phyloP scores from a whole-genome alignment of 1,139 yeast species.

The Saccharomycopsis hybrid region DNA sequence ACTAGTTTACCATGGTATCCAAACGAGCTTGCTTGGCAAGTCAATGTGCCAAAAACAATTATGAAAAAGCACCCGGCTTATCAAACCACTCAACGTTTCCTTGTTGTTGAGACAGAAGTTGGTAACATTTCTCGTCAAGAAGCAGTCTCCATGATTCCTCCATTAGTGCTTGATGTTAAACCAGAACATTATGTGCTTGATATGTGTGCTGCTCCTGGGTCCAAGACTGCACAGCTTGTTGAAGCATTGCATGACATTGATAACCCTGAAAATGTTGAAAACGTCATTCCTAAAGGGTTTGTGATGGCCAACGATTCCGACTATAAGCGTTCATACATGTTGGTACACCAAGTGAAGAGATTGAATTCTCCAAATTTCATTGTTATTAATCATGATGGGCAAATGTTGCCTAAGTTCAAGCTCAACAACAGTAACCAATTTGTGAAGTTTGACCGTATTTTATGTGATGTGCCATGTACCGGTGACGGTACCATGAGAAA shows the following conservation, averaged over 20 bases:
- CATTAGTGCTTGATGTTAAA: slow-evolving; percentile 80
- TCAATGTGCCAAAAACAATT: slow-evolving; percentile 84
- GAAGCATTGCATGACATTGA: slow-evolving; percentile 67
- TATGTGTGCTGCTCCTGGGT: slow-evolving; percentile 99
- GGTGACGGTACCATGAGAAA: slow-evolving; percentile 99
- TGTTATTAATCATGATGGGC: slow-evolving; percentile 98
- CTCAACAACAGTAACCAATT: slow-evolving; percentile 32
- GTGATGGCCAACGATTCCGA: slow-evolving; percentile 97
- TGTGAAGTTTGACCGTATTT: slow-evolving; percentile 79
- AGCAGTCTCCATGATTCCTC: slow-evolving; percentile 99
- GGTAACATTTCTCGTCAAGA: slow-evolving; percentile 98
- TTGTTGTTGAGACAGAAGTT: slow-evolving; percentile 92
- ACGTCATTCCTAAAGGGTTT: slow-evolving; percentile 57
- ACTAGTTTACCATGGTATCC: slow-evolving; percentile 81
- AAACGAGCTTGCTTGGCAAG: slow-evolving; percentile 82
- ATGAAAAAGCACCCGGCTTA: slow-evolving; percentile 83
- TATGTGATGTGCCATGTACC: slow-evolving; percentile 98
- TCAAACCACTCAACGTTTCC: slow-evolving; percentile 81
- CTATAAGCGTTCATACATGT: slow-evolving; percentile 92
- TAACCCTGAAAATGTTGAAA: slow-evolving; percentile 43
- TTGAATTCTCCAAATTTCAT: slow-evolving; percentile 87
- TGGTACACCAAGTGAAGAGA: slow-evolving; percentile 95
- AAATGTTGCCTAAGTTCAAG: slow-evolving; percentile 81
- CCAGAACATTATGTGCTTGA: slow-evolving; percentile 91
- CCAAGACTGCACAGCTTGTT: slow-evolving; percentile 92